These are phyloP conservation scores for Saccharum officinarum DNA, from an alignment of 176 grass and related monocot genomes.

Conservation along the genomic window DNA sequence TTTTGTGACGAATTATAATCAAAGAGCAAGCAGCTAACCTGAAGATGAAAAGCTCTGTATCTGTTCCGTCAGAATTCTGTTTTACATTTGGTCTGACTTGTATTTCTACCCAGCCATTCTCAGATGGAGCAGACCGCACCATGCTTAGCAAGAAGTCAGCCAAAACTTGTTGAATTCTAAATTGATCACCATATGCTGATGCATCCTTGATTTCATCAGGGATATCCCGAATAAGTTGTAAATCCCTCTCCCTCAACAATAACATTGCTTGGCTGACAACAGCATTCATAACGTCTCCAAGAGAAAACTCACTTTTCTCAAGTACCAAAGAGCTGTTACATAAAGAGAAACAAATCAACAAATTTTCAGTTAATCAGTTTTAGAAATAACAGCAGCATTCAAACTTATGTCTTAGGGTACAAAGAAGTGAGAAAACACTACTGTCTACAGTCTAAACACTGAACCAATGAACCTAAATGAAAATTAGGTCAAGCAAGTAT, in stretches of 20 bases:
- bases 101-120: conserved; percentile 92
- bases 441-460: background rate
- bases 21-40: conserved; percentile 62
- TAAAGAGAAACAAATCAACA: conserved; percentile 28
- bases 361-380: conserved; percentile 12
- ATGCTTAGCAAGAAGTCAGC: conserved; percentile 90
- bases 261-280: conserved; percentile 98
- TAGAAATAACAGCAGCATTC: background rate
- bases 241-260: conserved; percentile 80
- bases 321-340: conserved; percentile 72
- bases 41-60: conserved; percentile 67
- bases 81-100: conserved; percentile 84
- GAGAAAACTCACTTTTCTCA: conserved; percentile 84
- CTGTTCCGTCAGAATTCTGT: conserved; percentile 63
- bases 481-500: background rate
- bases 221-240: conserved; percentile 95
- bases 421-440: conserved; percentile 1
- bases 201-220: conserved; percentile 93
- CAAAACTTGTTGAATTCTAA: conserved; percentile 93
- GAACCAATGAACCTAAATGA: background rate
- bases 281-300: conserved; percentile 83
- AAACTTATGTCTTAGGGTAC: background rate
- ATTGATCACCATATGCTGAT: conserved; percentile 80
- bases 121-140: conserved; percentile 71
- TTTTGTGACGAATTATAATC: background rate